phyloP scores from a whole-genome alignment of 1,284 basidiomycete species.

The Athelia psychrophila region DNA sequence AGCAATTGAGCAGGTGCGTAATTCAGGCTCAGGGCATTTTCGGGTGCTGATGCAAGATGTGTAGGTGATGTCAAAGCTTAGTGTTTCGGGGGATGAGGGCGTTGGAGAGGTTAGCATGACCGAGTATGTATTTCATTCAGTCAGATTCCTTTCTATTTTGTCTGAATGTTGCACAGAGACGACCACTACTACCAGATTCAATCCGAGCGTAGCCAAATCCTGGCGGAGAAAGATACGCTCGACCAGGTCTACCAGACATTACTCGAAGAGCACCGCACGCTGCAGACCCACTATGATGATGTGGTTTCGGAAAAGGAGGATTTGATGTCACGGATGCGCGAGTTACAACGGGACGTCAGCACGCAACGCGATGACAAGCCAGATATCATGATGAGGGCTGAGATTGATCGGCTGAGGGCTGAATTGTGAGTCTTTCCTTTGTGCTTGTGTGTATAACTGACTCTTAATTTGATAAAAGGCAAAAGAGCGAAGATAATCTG shows the following conservation, averaged over 20 bases:
- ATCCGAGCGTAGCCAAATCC: conserved; percentile 70
- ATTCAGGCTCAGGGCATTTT: background rate
- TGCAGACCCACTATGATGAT: conserved; percentile 74
- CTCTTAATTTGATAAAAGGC: conserved; percentile 49
- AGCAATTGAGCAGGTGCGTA: conserved; percentile 76
- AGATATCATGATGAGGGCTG: conserved; percentile 68
- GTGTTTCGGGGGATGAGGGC: conserved; percentile 39
- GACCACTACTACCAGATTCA: conserved; percentile 85
- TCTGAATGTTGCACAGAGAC: conserved; percentile 47
- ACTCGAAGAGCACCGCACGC: conserved; percentile 71
- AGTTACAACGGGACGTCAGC: conserved; percentile 58
- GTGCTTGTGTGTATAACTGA: conserved; percentile 12
- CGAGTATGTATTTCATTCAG: conserved; percentile 48
- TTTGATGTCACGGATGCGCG: conserved; percentile 50
- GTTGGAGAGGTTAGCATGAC: conserved; percentile 63
- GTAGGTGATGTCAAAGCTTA: conserved; percentile 75
- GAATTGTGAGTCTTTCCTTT: conserved; percentile 65
- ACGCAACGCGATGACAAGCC: conserved; percentile 61
- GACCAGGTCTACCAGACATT: conserved; percentile 76
- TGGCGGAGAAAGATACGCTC: conserved; percentile 76
- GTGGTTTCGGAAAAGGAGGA: conserved; percentile 72
- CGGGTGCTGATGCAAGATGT: background rate
- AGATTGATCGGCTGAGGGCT: conserved; percentile 74
- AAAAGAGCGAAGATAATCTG: conserved; percentile 88
- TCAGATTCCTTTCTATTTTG: conserved; percentile 1